phyloP scores from a whole-genome alignment of 2,329 filamentous ascomycete species.

The Ustulina deusta region DNA sequence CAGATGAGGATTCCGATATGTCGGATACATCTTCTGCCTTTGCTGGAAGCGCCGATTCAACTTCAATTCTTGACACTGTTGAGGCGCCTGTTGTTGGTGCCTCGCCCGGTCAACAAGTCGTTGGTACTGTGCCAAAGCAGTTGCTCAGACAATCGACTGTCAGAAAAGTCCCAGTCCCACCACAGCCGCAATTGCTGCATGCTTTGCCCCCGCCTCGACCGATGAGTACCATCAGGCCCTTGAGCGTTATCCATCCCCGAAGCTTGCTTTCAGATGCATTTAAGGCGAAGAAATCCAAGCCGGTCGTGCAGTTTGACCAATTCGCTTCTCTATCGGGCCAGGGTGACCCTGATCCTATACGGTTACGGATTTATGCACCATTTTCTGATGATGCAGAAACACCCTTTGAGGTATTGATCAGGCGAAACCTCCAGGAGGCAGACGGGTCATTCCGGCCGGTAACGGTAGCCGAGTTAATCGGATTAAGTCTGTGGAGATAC shows the following conservation, averaged over 20 bases:
- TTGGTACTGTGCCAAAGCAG: slow-evolving; percentile 73
- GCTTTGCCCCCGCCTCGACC: slow-evolving; percentile 79
- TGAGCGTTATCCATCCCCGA: slow-evolving; percentile 76
- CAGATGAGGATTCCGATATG: slow-evolving; percentile 69
- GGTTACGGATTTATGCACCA: slow-evolving; percentile 81
- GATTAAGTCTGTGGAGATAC: slow-evolving; percentile 81
- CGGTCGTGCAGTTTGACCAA: slow-evolving; percentile 77
- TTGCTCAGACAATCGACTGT: slow-evolving; percentile 73
- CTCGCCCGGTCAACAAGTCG: slow-evolving; percentile 68
- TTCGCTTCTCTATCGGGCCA: slow-evolving; percentile 83
- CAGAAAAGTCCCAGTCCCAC: slow-evolving; percentile 68
- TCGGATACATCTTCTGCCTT: slow-evolving; percentile 75
- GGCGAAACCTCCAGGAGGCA: slow-evolving; percentile 75
- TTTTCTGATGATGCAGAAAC: slow-evolving; percentile 74
- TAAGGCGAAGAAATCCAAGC: slow-evolving; percentile 77
- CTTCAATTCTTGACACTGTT: slow-evolving; percentile 75
- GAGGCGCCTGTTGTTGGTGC: slow-evolving; percentile 68
- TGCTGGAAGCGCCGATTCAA: slow-evolving; percentile 75
- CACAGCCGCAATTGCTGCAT: slow-evolving; percentile 69
- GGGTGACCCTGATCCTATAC: slow-evolving; percentile 80
- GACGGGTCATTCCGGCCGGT: slow-evolving; percentile 72
- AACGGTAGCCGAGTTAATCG: slow-evolving; percentile 84
- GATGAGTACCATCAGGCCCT: slow-evolving; percentile 70
- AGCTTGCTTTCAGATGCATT: slow-evolving; percentile 79
- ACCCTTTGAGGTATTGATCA: slow-evolving; percentile 78